phyloP scores from a whole-genome alignment of 129 eudicot genomes.

The Flaveria trinervia region DNA sequence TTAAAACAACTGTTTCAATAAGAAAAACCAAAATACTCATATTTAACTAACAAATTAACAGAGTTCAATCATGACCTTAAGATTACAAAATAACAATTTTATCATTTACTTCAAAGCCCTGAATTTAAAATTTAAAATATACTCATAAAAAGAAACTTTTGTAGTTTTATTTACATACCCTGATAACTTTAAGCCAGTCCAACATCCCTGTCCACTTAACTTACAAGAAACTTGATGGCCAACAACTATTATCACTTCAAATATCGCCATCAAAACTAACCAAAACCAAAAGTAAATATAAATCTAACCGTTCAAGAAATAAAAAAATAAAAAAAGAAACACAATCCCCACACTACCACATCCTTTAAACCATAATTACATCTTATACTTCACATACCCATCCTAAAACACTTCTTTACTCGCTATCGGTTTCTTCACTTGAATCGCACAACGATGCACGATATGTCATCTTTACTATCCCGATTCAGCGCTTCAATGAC shows the following conservation, averaged over 20 bases:
- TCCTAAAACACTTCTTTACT: constrained; percentile 29
- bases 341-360: neutral
- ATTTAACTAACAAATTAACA: too few species aligned
- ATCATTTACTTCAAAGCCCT: too few species aligned
- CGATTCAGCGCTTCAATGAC: constrained; percentile 64
- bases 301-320: constrained; percentile 38
- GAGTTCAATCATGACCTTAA: too few species aligned
- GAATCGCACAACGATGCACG: constrained; percentile 83
- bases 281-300: constrained; percentile 24
- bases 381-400: constrained; percentile 41
- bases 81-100: too few species aligned
- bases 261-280: constrained; percentile 23
- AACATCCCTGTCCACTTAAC: neutral
- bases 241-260: constrained; percentile 9
- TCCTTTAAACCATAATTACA: constrained; percentile 38
- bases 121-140: neutral
- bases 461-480: constrained; percentile 82
- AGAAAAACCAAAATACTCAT: too few species aligned
- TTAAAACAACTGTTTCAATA: too few species aligned
- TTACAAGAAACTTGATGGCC: constrained; percentile 12
- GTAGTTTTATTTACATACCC: constrained; percentile 9
- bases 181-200: too few species aligned
- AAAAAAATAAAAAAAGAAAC: constrained; percentile 16
- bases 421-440: constrained; percentile 34
- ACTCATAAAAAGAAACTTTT: constrained; percentile 1